Base-by-base conservation (phyloP, 208 protist genomes). In the Leishmania lainsoni region DNA sequence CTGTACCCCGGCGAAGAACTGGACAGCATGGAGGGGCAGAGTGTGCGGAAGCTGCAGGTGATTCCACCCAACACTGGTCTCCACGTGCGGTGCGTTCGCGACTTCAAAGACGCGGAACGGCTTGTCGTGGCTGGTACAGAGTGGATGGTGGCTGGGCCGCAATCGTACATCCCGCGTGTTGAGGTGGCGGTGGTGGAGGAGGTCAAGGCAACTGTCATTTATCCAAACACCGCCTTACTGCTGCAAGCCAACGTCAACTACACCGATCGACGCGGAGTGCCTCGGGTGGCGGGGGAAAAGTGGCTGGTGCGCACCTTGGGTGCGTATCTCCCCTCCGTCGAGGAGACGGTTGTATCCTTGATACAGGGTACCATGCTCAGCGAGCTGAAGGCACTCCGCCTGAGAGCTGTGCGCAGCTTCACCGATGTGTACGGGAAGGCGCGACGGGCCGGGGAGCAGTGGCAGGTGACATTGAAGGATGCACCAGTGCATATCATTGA, bases 61-160 rank as follows among this genome's bases (percentile, higher is more conserved):
- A 95, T 98, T 51, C 68, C 89, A 42, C 71, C 84, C 52, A 97
- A 98, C 87, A 84, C 66, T 14, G 98, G 95, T 29, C 90, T 98
- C 35, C 89, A 97, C 71, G 89, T 99, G 6, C 88, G 89, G 12
- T 97, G 93, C 84, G 58, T 95, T n/a, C 86, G 87, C 16, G 95
- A 98, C 81, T 97, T 94, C 79, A 61, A 81, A 3, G 76, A 81
- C 35, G 77, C 77, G 14, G 81, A 81, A 8, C 10, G 26, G 14
- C n/a, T 48, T 0, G 86, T 93, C 16, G 75, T 35, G 9, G 96
- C 98, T 0, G 98, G 98, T 52, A 94, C 86, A 39, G 95, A 99
- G 85, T 99, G 97, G 95, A 83, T 98, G 65, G 93, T 97, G 35
- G 81, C 86, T 51, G 98, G 97, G 6, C 98, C 98, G 26, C 81